Evolutionary conservation across 352 stramenopile genomes (phyloP).

Genomic region (Globisporangium irregulare): DNA sequence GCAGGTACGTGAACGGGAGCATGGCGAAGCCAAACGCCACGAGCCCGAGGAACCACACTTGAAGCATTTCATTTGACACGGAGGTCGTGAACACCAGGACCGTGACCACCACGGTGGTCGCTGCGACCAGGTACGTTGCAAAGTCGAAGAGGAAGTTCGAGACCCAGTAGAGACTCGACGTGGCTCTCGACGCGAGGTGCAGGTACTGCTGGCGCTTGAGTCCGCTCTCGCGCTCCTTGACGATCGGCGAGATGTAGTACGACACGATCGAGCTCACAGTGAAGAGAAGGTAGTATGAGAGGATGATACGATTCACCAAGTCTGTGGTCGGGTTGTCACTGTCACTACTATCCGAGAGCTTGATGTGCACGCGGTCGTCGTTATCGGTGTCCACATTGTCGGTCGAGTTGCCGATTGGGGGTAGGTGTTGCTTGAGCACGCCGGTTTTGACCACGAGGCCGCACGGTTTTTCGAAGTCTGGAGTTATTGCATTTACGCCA

Average conservation of each 20-base stretch:
- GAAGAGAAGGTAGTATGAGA: conserved; percentile 82
- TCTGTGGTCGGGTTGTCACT: neutral
- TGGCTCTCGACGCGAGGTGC: conserved; percentile 47
- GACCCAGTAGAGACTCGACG: conserved; percentile 64
- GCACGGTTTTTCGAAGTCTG: conserved; percentile 21
- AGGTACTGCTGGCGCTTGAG: conserved; percentile 75
- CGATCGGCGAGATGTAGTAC: conserved; percentile 60
- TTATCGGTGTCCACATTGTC: neutral
- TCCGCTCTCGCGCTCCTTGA: conserved; percentile 68
- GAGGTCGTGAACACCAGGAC: conserved; percentile 35
- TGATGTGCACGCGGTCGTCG: neutral
- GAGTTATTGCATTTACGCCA: neutral
- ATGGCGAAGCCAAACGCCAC: conserved; percentile 46
- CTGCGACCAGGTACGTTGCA: conserved; percentile 35
- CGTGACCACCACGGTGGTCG: conserved; percentile 29
- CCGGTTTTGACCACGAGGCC: conserved; percentile 50
- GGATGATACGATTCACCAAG: conserved; percentile 86
- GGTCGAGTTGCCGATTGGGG: neutral
- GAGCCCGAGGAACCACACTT: conserved; percentile 34
- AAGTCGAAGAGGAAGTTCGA: conserved; percentile 72
- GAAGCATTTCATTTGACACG: conserved; percentile 32
- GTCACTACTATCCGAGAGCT: neutral
- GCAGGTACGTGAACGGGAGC: conserved; percentile 64
- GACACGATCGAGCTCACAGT: conserved; percentile 60
- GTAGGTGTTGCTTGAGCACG: conserved; percentile 29